Evolutionary conservation across 345 rosid genomes (phyloP), one percentile per base, ranked within the genome.

Genomic region (Eucalyptus lansdowneana): DNA sequence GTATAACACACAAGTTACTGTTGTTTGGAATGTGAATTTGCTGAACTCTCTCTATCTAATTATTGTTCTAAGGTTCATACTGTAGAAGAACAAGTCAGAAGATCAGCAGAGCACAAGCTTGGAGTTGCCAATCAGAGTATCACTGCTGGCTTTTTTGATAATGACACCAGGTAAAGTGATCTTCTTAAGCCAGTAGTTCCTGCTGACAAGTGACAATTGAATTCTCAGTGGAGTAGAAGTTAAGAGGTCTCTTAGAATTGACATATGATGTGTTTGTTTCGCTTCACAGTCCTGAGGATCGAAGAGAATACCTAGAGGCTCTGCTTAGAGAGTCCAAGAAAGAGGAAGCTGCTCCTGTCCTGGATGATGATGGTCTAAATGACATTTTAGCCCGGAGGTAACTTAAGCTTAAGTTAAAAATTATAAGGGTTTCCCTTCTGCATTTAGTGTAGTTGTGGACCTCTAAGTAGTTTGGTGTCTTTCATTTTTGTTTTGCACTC

Each of bases 71-170:
- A 97, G 99, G 99, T 96, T 90, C 94, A 96, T 94, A 96, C 98
- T 89, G 98, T 97, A 86, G 99, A 97, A 93, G 98, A 97, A 92
- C 98, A 97, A 95, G 99, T 97, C 50, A 94, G 99, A 92, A 98
- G 98, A 92, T 90, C 99, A 54, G 98, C 99, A 29, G 98, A 97
- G 92, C 99, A 97, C 93, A 97, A 97, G 93, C 95, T 97, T 89
- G 99, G 99, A 90, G 98, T 97, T 91, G 99, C 98, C 91, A 96
- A 97, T 92, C 99, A 97, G 95, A 97, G 99, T 89, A 97, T 97
- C 87, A 97, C 99, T 89, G 99, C 99, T 62, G 99, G 99, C 54
- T 97, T 97, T 93, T 96, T 96, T 92, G 98, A 97, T 95, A 97
- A 97, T 86, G 95, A 97, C 90, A 96, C 99, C 72, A 97, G 99